Conservation (phyloP, 2,329 filamentous ascomycete genomes). For the Paracoccidioides brasiliensis region DNA sequence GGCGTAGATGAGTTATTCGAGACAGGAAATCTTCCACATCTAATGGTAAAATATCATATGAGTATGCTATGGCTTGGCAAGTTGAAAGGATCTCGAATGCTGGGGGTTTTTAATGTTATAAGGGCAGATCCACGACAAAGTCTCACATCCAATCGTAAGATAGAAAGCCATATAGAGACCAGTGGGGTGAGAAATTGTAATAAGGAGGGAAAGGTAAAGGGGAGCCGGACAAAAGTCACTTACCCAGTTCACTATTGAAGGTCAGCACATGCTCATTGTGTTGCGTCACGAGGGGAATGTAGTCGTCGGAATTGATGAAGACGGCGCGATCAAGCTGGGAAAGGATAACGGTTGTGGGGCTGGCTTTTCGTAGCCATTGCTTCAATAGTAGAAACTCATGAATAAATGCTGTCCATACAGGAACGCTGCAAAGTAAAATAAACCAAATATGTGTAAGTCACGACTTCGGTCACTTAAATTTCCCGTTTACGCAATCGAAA, state of each 20-base stretch:
- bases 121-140: background rate
- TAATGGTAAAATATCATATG: constrained; percentile 8
- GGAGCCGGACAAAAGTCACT: constrained; percentile 6
- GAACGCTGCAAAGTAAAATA: constrained; percentile 27
- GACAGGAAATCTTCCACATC: constrained; percentile 29
- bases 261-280: constrained; percentile 29
- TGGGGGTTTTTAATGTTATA: background rate
- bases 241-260: constrained; percentile 25
- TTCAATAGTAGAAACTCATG: constrained; percentile 34
- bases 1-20: constrained; percentile 19
- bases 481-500: background rate
- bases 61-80: background rate
- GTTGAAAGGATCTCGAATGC: background rate
- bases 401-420: constrained; percentile 49
- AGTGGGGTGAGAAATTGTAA: constrained; percentile 6
- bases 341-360: constrained; percentile 34
- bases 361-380: constrained; percentile 36
- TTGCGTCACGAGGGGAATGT: constrained; percentile 27
- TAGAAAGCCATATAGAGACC: background rate
- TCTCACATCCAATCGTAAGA: background rate
- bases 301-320: constrained; percentile 37
- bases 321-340: constrained; percentile 40
- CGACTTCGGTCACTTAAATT: background rate
- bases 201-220: background rate
- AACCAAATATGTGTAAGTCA: too few species aligned